A percentile compares a stretch with the other conserved stretches of the same genome.
phyloP scores from a whole-genome alignment of 345 rosid species.

The Viola odorata region DNA sequence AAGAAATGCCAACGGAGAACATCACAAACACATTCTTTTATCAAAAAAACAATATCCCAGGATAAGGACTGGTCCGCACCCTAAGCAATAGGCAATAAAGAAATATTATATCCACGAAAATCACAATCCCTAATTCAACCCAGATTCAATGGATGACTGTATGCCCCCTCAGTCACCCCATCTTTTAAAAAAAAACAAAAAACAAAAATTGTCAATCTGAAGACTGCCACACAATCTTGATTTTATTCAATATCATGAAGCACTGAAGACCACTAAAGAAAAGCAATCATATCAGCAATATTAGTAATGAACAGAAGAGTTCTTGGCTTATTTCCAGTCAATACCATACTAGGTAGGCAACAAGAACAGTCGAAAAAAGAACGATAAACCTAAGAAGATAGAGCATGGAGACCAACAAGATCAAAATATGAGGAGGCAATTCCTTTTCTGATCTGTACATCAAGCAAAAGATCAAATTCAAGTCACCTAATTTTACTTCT shows the following conservation, averaged over 20 bases:
- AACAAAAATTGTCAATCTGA: background rate
- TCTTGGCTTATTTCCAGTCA: constrained; percentile 23
- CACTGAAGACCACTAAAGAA: constrained; percentile 6
- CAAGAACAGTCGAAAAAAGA: constrained; percentile 16
- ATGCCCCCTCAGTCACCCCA: background rate
- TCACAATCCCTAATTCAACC: background rate
- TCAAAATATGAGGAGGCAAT: constrained; percentile 6
- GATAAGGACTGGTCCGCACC: background rate
- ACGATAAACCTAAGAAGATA: constrained; percentile 3
- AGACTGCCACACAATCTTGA: constrained; percentile 6
- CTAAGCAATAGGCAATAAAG: background rate
- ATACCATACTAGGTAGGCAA: constrained; percentile 6
- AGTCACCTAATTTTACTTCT: constrained; percentile 28
- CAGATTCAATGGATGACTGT: constrained; percentile 1
- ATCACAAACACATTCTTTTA: background rate
- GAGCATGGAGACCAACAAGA: constrained; percentile 8
- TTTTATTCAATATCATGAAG: background rate
- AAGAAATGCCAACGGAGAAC: too few species aligned
- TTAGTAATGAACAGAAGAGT: background rate
- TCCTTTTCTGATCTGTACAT: constrained; percentile 48
- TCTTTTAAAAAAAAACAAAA: background rate
- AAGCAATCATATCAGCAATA: constrained; percentile 3
- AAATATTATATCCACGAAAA: background rate
- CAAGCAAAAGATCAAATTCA: constrained; percentile 18
- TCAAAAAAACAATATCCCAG: background rate